Conservation (phyloP, 169 alveolate species). For the Plasmodium sp. region DNA sequence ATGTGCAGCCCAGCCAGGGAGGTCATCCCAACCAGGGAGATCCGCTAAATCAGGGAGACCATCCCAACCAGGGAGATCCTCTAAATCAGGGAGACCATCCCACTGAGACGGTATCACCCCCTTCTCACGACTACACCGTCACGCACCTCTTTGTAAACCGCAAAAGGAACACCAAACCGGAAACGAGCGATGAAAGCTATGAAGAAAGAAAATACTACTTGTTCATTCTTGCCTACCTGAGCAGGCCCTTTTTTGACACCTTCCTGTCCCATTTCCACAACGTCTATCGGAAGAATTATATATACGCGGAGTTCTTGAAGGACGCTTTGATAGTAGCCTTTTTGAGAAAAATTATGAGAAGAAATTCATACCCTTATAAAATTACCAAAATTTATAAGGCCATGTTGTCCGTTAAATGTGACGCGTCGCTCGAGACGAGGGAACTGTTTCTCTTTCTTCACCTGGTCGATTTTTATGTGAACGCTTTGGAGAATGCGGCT, state of each 20-base stretch:
- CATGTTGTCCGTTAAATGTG: neutral
- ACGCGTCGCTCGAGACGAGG: neutral
- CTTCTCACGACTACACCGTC: neutral
- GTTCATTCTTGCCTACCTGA: conserved; percentile 30
- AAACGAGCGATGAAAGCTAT: neutral
- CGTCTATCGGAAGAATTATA: neutral
- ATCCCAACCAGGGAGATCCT: neutral
- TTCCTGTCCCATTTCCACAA: conserved; percentile 4
- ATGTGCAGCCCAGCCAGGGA: neutral
- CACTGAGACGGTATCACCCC: neutral
- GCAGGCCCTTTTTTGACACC: conserved; percentile 27
- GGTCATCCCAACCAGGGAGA: neutral
- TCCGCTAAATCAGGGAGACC: neutral
- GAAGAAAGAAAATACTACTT: conserved; percentile 38
- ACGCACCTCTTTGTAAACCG: neutral
- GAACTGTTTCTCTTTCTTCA: neutral
- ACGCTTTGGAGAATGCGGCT: conserved; percentile 14
- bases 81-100: neutral
- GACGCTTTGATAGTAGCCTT: neutral
- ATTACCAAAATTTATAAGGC: conserved; percentile 30
- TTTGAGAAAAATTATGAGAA: conserved; percentile 44
- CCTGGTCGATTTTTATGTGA: conserved; percentile 38
- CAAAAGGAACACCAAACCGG: neutral
- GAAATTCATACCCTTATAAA: conserved; percentile 55
- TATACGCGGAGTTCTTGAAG: neutral